Evolutionary conservation across 805 yeast genomes (phyloP), one percentile per base, ranked within the genome.

Genomic region (Saturnispora mendoncae): DNA sequence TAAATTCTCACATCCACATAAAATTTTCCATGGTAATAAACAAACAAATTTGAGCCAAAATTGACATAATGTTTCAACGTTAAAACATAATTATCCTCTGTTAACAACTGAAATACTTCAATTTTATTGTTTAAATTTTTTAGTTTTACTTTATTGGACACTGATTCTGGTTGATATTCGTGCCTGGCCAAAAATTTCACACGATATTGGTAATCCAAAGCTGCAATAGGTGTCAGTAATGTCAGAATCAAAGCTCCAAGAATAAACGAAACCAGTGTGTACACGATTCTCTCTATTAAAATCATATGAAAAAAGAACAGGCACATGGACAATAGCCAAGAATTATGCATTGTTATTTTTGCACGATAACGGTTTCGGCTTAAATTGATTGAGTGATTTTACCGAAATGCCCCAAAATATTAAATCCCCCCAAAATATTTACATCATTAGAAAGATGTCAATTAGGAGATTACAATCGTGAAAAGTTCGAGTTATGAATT

Each of bases 1-100:
- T 15, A 23, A 23, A 4, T 9, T 21, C 21, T 33, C 38, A 35
- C 24, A 27, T 5, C 38, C 31, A 24, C 38, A 35, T n/a, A 35
- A 10, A 4, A 33, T 15, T 4, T 20, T 15, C 20, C 15, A 23
- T 14, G 37, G 37, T 4, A 33, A 3, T 8, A 13, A 33, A 4
- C 15, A 12, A 15, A 33, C 14, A 3, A 14, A 23, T 4, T n/a
- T 19, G 9, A 33, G 14, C 37, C 37, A 33, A 33, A 33, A 33
- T 12, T 33, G 19, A 9, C 3, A 6, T 21, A 15, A 17, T 33
- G 37, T 33, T 33, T 33, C 28, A 33, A 33, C 17, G 37, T 33
- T 13, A 33, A 14, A 14, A 33, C 18, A 17, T 13, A 33, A 14
- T 17, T 17, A 21, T 33, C 37, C 4, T 21, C 18, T 10, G 37